These are phyloP conservation scores for Ustilago xerochloae DNA, from an alignment of 1,284 basidiomycete species.

Conservation along the genomic window DNA sequence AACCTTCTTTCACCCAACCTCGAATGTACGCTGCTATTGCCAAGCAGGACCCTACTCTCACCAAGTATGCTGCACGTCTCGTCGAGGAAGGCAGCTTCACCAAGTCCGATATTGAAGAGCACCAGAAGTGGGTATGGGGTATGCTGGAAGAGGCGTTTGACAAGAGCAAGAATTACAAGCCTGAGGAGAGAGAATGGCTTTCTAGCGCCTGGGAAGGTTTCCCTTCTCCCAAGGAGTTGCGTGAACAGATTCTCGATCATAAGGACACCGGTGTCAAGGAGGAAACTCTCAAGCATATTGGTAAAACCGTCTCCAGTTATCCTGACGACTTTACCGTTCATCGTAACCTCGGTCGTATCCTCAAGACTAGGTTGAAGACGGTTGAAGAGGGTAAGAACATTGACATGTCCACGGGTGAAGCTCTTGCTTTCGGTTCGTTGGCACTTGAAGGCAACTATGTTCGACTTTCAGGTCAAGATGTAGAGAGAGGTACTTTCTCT, in stretches of 20 bases:
- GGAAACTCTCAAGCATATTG: slow-evolving; percentile 84
- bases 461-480: slow-evolving; percentile 96
- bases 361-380: slow-evolving; percentile 85
- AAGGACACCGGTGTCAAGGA: slow-evolving; percentile 84
- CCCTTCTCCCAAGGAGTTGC: slow-evolving; percentile 94
- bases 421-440: slow-evolving; percentile 93
- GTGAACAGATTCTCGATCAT: slow-evolving; percentile 89
- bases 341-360: slow-evolving; percentile 92
- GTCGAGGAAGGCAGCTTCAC: slow-evolving; percentile 93
- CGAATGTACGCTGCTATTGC: slow-evolving; percentile 98
- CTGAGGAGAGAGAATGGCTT: slow-evolving; percentile 84
- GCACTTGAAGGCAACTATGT: slow-evolving; percentile 93
- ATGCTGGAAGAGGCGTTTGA: slow-evolving; percentile 94
- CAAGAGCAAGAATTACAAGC: slow-evolving; percentile 91
- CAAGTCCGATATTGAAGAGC: slow-evolving; percentile 95
- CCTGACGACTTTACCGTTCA: slow-evolving; percentile 88
- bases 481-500: slow-evolving; percentile 99
- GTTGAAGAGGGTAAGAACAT: slow-evolving; percentile 90
- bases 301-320: slow-evolving; percentile 84
- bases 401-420: slow-evolving; percentile 99
- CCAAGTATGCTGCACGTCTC: slow-evolving; percentile 90
- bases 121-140: slow-evolving; percentile 99
- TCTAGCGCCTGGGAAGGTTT: slow-evolving; percentile 98
- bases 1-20: slow-evolving; percentile 98
- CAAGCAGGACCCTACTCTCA: slow-evolving; percentile 90